Conservation (phyloP, 2,329 filamentous ascomycete genomes). For the Aspergillus carbonarius region DNA sequence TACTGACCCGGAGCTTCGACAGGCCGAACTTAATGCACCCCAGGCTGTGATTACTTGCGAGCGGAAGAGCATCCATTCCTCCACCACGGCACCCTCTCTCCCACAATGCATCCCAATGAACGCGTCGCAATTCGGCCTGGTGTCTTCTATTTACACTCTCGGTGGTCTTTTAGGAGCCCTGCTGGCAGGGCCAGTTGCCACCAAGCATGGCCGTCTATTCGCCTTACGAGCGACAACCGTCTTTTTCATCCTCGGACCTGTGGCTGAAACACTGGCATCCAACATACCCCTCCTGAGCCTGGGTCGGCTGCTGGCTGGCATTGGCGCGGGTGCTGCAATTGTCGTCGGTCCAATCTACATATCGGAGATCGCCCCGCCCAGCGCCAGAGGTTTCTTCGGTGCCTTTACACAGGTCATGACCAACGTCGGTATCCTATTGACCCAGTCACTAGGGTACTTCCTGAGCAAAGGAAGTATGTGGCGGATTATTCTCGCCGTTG, state of each 20-base stretch:
- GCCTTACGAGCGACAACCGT: constrained; percentile 75
- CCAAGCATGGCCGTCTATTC: constrained; percentile 69
- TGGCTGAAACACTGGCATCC: constrained; percentile 70
- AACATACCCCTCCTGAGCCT: constrained; percentile 67
- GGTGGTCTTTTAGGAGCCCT: constrained; percentile 85
- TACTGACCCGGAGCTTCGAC: constrained; percentile 14
- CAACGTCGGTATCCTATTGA: constrained; percentile 82
- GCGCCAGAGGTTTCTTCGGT: constrained; percentile 74
- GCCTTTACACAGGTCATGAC: constrained; percentile 86
- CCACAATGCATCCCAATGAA: constrained; percentile 87
- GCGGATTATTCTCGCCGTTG: constrained; percentile 77
- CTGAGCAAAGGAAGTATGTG: constrained; percentile 76
- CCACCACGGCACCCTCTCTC: constrained; percentile 17
- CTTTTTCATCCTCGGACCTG: constrained; percentile 73
- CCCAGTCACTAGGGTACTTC: constrained; percentile 85
- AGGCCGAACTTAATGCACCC: constrained; percentile 94
- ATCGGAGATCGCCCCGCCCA: constrained; percentile 79
- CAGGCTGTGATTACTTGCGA: constrained; percentile 90
- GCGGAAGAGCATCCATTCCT: constrained; percentile 53
- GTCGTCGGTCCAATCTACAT: constrained; percentile 95
- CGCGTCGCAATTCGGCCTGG: constrained; percentile 74
- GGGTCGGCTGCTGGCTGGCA: constrained; percentile 75
- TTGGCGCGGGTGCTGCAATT: constrained; percentile 83
- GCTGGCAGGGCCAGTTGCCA: constrained; percentile 74
- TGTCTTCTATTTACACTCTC: constrained; percentile 87